These are phyloP conservation scores for Nigrospora osmanthi DNA, from an alignment of 2,329 filamentous ascomycete species.

Conservation along the genomic window DNA sequence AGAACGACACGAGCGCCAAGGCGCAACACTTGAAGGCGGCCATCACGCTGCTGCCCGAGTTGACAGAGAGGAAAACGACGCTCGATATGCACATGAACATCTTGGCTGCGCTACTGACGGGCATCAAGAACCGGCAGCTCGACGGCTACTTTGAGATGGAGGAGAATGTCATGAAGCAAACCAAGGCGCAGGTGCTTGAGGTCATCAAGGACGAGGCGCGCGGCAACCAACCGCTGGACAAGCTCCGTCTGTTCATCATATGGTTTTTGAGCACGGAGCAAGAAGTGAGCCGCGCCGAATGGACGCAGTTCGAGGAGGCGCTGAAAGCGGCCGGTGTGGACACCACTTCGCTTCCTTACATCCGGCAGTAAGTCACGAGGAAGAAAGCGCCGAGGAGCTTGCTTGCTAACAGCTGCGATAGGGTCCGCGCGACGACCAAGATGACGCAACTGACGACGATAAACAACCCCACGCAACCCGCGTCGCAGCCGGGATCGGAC, in stretches of 20 bases:
- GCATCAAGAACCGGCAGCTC: conserved; percentile 89
- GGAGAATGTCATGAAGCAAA: conserved; percentile 86
- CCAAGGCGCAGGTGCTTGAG: conserved; percentile 81
- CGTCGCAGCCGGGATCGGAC: conserved; percentile 58
- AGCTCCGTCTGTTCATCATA: conserved; percentile 89
- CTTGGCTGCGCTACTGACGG: conserved; percentile 63
- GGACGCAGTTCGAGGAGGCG: conserved; percentile 79
- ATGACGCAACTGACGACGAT: conserved; percentile 97
- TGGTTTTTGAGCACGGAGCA: conserved; percentile 95
- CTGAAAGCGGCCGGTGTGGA: conserved; percentile 70
- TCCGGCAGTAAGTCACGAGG: conserved; percentile 61
- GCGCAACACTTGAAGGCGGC: conserved; percentile 94
- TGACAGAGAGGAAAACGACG: conserved; percentile 84
- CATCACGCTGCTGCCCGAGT: conserved; percentile 84
- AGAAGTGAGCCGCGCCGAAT: conserved; percentile 74
- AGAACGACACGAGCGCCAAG: conserved; percentile 80
- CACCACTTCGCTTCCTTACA: conserved; percentile 71
- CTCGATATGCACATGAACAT: conserved; percentile 99
- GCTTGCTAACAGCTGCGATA: conserved; percentile 27
- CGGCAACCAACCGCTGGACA: conserved; percentile 78
- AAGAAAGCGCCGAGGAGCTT: background rate
- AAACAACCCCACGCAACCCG: conserved; percentile 61
- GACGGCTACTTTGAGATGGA: conserved; percentile 96
- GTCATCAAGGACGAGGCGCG: conserved; percentile 74
- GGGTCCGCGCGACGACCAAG: conserved; percentile 86